Evolutionary conservation across 345 rosid genomes (phyloP).

Genomic region (Eucalyptus lansdowneana): DNA sequence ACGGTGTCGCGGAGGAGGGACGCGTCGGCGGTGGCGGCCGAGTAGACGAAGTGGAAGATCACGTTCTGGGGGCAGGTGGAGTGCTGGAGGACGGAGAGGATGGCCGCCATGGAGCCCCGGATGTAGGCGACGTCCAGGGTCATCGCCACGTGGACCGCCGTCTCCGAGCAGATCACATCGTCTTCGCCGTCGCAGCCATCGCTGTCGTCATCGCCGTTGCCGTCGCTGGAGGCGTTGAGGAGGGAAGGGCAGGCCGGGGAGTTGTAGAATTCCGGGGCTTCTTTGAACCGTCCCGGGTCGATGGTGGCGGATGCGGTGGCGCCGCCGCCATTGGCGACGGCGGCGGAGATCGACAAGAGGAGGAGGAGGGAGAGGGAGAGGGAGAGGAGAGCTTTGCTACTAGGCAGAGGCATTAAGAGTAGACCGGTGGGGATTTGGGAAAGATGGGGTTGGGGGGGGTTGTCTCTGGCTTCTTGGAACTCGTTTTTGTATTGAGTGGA

Average conservation of each 20-base stretch:
- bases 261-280: slow-evolving; percentile 90
- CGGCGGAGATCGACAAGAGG: not conserved
- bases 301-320: not conserved
- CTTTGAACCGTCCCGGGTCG: slow-evolving; percentile 39
- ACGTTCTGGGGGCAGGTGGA: slow-evolving; percentile 33
- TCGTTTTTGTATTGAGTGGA: not conserved
- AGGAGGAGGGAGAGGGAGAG: not conserved
- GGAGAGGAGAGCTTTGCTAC: not conserved
- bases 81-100: slow-evolving; percentile 36
- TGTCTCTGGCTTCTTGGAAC: not conserved
- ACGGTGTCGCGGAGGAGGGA: slow-evolving; percentile 13
- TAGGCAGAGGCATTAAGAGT: not conserved
- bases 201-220: not conserved
- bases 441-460: not conserved
- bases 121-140: slow-evolving; percentile 79
- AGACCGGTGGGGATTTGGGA: not conserved
- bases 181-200: not conserved
- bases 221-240: not conserved
- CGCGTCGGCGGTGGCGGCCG: slow-evolving; percentile 15
- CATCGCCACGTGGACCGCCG: slow-evolving; percentile 91
- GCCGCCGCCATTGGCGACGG: not conserved
- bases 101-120: slow-evolving; percentile 60
- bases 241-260: slow-evolving; percentile 51
- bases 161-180: slow-evolving; percentile 49
- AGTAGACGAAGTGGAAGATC: slow-evolving; percentile 31